phyloP scores from a whole-genome alignment of 768 basidiomycete genomes.

The Kwoniella sp. region DNA sequence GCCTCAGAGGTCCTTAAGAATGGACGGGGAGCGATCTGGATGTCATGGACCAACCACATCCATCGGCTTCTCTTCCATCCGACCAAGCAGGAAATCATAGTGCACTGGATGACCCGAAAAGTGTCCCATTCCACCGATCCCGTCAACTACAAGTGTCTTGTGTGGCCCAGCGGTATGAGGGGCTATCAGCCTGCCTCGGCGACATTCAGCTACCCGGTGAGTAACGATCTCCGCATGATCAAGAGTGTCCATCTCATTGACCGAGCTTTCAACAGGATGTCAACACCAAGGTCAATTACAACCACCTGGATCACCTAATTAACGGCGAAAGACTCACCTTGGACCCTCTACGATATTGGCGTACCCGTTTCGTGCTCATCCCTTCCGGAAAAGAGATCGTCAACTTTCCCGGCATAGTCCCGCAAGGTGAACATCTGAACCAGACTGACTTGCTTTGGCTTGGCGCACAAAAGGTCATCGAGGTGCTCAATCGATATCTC shows the following conservation, averaged over 20 bases:
- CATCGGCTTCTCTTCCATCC: slow-evolving; percentile 83
- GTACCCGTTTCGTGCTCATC: slow-evolving; percentile 89
- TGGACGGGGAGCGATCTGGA: slow-evolving; percentile 71
- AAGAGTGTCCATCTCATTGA: background rate
- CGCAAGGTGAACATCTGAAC: slow-evolving; percentile 69
- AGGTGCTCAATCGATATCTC: slow-evolving; percentile 79
- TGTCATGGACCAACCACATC: slow-evolving; percentile 94
- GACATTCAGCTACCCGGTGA: slow-evolving; percentile 71
- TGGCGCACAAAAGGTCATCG: slow-evolving; percentile 89
- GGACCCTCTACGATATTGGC: slow-evolving; percentile 86
- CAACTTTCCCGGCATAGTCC: slow-evolving; percentile 38
- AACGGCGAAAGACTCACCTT: slow-evolving; percentile 59
- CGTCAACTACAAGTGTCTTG: slow-evolving; percentile 80
- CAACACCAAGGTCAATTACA: slow-evolving; percentile 52
- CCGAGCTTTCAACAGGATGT: slow-evolving; percentile 39
- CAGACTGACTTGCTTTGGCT: slow-evolving; percentile 78
- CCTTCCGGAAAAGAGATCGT: slow-evolving; percentile 73
- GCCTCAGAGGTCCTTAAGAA: slow-evolving; percentile 56
- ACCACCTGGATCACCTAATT: slow-evolving; percentile 54
- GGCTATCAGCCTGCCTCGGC: slow-evolving; percentile 81
- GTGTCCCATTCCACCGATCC: slow-evolving; percentile 61
- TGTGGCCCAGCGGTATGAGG: slow-evolving; percentile 88
- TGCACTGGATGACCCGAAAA: slow-evolving; percentile 78
- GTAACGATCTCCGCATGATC: slow-evolving; percentile 29
- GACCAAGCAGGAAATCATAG: slow-evolving; percentile 79